Evolutionary conservation across 441 rosid species (phyloP).

Genomic region (Brassica balearica): DNA sequence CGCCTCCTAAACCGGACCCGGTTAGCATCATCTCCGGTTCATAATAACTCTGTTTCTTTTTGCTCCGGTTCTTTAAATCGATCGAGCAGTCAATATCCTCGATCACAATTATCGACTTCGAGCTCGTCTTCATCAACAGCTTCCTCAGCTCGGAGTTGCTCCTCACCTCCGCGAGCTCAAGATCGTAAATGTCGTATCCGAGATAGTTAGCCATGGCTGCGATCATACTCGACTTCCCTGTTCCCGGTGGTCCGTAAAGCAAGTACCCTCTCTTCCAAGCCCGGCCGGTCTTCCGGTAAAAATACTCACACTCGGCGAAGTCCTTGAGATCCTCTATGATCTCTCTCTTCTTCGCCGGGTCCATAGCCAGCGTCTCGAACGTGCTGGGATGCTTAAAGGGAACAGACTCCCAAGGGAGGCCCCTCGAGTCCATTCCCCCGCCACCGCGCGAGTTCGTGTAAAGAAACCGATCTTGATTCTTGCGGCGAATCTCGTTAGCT

Average conservation of each 20-base stretch:
- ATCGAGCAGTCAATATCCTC: conserved; percentile 21
- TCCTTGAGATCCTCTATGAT: conserved; percentile 28
- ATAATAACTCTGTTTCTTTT: background rate
- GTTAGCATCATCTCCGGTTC: conserved; percentile 12
- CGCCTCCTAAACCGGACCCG: conserved; percentile 33
- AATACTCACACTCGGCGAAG: background rate
- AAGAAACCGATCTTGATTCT: conserved; percentile 21
- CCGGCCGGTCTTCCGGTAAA: conserved; percentile 24
- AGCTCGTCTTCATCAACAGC: conserved; percentile 25
- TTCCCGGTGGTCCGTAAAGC: conserved; percentile 24
- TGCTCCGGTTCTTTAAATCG: conserved; percentile 9
- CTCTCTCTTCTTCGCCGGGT: conserved; percentile 14
- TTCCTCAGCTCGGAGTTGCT: conserved; percentile 30
- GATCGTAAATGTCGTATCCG: conserved; percentile 19
- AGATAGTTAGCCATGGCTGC: conserved; percentile 27
- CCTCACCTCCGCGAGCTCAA: conserved; percentile 28
- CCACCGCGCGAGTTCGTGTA: conserved; percentile 30
- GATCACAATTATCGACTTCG: conserved; percentile 22
- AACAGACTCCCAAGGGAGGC: conserved; percentile 21
- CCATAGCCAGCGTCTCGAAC: conserved; percentile 22
- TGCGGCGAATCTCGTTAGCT: conserved; percentile 16
- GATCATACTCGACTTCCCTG: conserved; percentile 22
- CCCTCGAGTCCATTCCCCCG: conserved; percentile 15
- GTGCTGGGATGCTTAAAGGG: conserved; percentile 28
- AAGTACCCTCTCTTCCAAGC: conserved; percentile 29